A percentile compares a stretch with the other conserved stretches of the same genome.
phyloP scores from a whole-genome alignment of 805 yeast species.

The Hanseniaspora lindneri region DNA sequence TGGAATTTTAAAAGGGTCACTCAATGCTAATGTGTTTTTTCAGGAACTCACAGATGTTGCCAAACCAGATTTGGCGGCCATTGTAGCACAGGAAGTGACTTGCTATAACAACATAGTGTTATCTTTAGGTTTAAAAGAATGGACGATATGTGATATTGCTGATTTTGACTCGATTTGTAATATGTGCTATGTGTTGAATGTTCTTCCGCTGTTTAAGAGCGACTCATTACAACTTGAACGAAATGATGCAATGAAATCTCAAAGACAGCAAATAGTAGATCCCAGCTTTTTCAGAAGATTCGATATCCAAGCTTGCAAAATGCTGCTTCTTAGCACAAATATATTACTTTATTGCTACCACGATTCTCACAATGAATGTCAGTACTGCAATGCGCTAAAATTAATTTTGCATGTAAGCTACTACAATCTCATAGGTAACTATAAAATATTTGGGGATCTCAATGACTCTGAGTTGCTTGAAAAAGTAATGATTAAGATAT shows the following conservation, averaged over 20 bases:
- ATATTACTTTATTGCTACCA: slow-evolving; percentile 60
- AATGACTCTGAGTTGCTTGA: slow-evolving; percentile 2
- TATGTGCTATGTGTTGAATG: slow-evolving; percentile 1
- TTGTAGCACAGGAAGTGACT: not conserved
- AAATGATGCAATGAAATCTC: not conserved
- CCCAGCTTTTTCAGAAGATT: slow-evolving; percentile 76
- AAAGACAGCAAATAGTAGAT: slow-evolving; percentile 19
- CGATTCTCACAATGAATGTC: slow-evolving; percentile 16
- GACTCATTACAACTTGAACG: not conserved
- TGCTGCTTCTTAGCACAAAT: slow-evolving; percentile 55
- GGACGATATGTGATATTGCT: not conserved
- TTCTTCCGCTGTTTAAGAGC: slow-evolving; percentile 3
- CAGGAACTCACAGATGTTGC: not conserved
- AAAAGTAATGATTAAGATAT: slow-evolving; percentile 17
- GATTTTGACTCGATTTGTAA: not conserved
- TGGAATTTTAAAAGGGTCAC: slow-evolving; percentile 12
- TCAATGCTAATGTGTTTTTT: not conserved
- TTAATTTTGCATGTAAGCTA: slow-evolving; percentile 1
- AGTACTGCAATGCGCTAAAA: slow-evolving; percentile 16
- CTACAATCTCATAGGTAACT: not conserved
- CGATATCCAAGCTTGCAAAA: slow-evolving; percentile 73
- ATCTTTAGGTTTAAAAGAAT: not conserved
- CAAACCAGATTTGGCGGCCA: not conserved
- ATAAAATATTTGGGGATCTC: slow-evolving; percentile 2
- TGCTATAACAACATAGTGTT: slow-evolving; percentile 2